phyloP scores from a whole-genome alignment of 2,329 filamentous ascomycete species.

The Hymenoscyphus albidus region DNA sequence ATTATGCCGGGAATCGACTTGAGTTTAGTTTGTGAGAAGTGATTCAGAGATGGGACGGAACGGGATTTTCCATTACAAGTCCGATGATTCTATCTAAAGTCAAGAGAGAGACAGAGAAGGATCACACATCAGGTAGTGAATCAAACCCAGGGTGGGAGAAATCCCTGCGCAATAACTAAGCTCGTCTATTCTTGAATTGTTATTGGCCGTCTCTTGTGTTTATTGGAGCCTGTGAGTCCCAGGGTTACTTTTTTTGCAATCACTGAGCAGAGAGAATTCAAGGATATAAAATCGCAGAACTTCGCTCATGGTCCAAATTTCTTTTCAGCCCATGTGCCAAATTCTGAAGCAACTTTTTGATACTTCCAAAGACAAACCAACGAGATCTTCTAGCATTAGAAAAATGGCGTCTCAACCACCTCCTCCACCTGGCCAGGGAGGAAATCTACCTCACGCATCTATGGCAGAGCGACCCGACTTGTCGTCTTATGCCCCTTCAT shows the following conservation, averaged over 20 bases:
- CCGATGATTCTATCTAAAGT: not conserved
- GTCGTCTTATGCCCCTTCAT: not conserved
- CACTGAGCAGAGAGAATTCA: not conserved
- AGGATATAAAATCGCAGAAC: not conserved
- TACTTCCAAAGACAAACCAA: not conserved
- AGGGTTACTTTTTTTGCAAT: not conserved
- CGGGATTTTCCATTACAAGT: not conserved
- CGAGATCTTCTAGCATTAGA: not conserved
- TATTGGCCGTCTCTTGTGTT: not conserved
- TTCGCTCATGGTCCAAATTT: no score
- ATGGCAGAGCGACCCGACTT: not conserved
- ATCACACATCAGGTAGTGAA: not conserved
- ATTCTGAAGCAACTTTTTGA: not conserved
- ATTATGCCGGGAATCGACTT: conserved; percentile 51
- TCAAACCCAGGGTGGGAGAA: not conserved
- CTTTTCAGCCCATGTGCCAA: not conserved
- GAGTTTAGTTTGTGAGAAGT: conserved; percentile 48
- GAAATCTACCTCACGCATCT: not conserved
- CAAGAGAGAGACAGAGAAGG: no score
- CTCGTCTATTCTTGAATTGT: not conserved
- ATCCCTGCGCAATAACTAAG: not conserved
- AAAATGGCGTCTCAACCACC: conserved; percentile 1
- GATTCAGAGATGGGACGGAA: not conserved
- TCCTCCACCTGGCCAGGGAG: not conserved
- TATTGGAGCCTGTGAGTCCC: not conserved